A percentile compares a stretch with the other conserved stretches of the same genome.
These are phyloP conservation scores for Diaporthe longicolla DNA, from an alignment of 2,329 filamentous ascomycete species.

Conservation along the genomic window DNA sequence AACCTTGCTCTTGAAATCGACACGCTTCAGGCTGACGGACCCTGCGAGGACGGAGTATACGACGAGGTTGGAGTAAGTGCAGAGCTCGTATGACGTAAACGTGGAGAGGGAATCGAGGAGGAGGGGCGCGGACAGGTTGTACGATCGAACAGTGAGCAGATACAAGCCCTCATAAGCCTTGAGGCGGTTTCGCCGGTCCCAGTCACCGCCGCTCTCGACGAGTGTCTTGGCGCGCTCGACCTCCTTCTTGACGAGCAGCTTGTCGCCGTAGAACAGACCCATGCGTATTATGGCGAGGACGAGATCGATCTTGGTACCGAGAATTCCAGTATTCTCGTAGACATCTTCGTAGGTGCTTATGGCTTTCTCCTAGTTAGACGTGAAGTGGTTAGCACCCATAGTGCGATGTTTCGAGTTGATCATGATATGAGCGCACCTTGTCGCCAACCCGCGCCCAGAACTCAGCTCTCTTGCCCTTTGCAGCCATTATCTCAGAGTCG, in stretches of 20 bases:
- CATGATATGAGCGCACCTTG: conserved; percentile 74
- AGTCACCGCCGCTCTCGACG: conserved; percentile 96
- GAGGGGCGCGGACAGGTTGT: conserved; percentile 89
- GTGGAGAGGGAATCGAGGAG: conserved; percentile 97
- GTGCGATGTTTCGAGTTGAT: not conserved
- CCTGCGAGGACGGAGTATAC: conserved; percentile 96
- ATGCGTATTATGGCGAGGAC: conserved; percentile 97
- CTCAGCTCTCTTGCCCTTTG: conserved; percentile 93
- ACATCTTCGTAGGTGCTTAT: conserved; percentile 92
- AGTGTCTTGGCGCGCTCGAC: conserved; percentile 90
- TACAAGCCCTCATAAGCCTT: conserved; percentile 99
- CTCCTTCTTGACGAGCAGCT: conserved; percentile 91
- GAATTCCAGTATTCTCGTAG: conserved; percentile 96
- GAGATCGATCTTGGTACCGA: conserved; percentile 97
- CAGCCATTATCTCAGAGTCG: conserved; percentile 94
- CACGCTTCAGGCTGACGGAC: conserved; percentile 92
- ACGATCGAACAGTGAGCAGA: conserved; percentile 90
- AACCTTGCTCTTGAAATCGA: conserved; percentile 99
- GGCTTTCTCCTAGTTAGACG: conserved; percentile 82
- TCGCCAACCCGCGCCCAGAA: conserved; percentile 97
- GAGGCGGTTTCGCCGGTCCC: conserved; percentile 97
- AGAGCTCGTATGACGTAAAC: conserved; percentile 98
- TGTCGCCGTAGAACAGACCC: conserved; percentile 96
- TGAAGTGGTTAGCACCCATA: not conserved
- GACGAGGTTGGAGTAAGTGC: conserved; percentile 94